Evolutionary conservation across 768 basidiomycete genomes (phyloP).

Genomic region (Amanita phalloides): DNA sequence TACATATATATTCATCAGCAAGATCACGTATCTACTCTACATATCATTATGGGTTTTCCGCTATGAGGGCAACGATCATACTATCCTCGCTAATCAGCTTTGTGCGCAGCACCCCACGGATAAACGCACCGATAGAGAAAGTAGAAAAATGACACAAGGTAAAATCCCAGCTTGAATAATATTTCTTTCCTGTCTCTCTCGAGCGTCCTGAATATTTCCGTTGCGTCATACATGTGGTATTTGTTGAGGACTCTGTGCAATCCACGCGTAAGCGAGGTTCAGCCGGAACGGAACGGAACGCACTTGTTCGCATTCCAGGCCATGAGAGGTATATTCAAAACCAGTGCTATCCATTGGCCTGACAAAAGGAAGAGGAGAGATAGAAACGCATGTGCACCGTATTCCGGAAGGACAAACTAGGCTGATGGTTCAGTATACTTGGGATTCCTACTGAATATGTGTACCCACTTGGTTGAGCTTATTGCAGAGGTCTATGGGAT

Average conservation of each 20-base stretch:
- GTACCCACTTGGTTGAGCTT: conserved; percentile 85
- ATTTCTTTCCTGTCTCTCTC: conserved; percentile 92
- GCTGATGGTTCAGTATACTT: background rate
- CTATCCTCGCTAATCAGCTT: conserved; percentile 20
- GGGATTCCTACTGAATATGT: background rate
- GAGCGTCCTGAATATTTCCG: conserved; percentile 94
- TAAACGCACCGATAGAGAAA: conserved; percentile 74
- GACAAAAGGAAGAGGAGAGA: conserved; percentile 78
- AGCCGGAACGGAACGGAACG: conserved; percentile 20
- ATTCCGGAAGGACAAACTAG: conserved; percentile 74
- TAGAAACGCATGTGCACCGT: conserved; percentile 87
- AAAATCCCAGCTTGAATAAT: conserved; percentile 90
- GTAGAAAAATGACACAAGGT: conserved; percentile 84
- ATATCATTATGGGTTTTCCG: conserved; percentile 43
- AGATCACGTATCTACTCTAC: conserved; percentile 3
- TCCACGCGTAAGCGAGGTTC: background rate
- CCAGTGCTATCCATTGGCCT: conserved; percentile 87
- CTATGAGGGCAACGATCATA: conserved; percentile 79
- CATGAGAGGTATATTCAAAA: conserved; percentile 81
- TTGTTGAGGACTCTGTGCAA: conserved; percentile 37
- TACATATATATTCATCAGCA: background rate
- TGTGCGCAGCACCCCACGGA: background rate
- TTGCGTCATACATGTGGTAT: conserved; percentile 97
- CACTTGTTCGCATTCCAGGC: conserved; percentile 93
- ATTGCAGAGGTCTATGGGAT: conserved; percentile 98